Evolutionary conservation across 345 rosid species (phyloP).

Genomic region (Arabis alpina): DNA sequence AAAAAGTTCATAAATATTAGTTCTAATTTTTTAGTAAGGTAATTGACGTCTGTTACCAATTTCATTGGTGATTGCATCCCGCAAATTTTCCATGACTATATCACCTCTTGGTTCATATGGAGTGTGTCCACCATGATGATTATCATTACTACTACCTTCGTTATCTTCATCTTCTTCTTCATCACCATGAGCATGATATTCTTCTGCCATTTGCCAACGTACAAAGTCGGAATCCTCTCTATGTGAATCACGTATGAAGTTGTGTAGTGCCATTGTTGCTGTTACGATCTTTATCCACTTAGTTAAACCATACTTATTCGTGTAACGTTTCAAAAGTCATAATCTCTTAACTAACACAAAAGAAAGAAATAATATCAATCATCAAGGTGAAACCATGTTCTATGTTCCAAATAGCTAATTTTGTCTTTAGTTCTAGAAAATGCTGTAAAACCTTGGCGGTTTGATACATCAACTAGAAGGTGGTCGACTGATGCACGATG

Average conservation of each 20-base stretch:
- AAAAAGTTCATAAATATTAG: too few relatives aligned
- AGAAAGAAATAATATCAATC: background rate
- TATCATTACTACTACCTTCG: background rate
- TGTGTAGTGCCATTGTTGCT: background rate
- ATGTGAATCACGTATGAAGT: background rate
- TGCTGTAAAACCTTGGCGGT: background rate
- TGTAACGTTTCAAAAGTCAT: too few relatives aligned
- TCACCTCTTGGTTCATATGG: background rate
- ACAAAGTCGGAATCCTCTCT: background rate
- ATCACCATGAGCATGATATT: background rate
- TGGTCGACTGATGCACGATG: background rate
- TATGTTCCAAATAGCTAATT: background rate
- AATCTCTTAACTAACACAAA: too few relatives aligned
- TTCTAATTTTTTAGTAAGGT: slow-evolving; percentile 21
- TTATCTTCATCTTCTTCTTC: too few relatives aligned
- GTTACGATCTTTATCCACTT: background rate
- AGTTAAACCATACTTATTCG: background rate
- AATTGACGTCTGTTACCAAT: background rate
- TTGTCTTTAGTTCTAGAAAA: background rate
- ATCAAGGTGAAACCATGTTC: background rate
- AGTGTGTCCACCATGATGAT: background rate
- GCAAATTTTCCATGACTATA: background rate
- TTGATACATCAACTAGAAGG: background rate
- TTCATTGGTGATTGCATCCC: background rate
- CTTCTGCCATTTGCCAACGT: background rate